phyloP scores from a whole-genome alignment of 495 filamentous ascomycete species.

The Astrothelium subdiscretum region DNA sequence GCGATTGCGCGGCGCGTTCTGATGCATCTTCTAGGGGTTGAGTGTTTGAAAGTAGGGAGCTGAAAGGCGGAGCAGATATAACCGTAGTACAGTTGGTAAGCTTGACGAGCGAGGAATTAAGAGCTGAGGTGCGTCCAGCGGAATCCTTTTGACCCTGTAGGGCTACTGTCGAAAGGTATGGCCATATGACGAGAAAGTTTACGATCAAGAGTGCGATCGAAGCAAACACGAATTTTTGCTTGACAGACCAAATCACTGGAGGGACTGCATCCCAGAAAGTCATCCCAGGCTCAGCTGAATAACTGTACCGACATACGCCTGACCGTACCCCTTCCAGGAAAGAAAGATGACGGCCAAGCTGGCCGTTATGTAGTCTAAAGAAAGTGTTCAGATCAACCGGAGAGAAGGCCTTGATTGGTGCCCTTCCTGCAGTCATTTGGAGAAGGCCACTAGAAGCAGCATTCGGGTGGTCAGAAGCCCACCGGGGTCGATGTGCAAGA shows the following conservation, averaged over 20 bases:
- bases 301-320: neutral
- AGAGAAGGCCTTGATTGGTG: neutral
- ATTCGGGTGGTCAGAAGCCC: neutral
- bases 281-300: neutral
- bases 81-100: neutral
- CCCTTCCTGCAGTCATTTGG: neutral
- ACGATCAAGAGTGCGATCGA: neutral
- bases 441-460: neutral
- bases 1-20: neutral
- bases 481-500: neutral
- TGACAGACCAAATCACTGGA: neutral
- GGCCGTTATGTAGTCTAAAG: neutral
- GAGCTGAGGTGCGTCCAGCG: neutral
- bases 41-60: neutral
- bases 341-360: neutral
- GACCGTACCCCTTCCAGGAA: neutral
- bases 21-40: neutral
- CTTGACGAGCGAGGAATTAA: neutral
- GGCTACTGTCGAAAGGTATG: neutral
- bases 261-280: neutral
- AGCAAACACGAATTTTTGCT: neutral
- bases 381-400: neutral
- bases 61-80: constrained; percentile 1
- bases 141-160: neutral
- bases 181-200: neutral